Percentiles rank a stretch among this genome's conserved stretches.
Evolutionary conservation across 495 filamentous ascomycete species (phyloP).

Genomic region (Aspergillus leporis): DNA sequence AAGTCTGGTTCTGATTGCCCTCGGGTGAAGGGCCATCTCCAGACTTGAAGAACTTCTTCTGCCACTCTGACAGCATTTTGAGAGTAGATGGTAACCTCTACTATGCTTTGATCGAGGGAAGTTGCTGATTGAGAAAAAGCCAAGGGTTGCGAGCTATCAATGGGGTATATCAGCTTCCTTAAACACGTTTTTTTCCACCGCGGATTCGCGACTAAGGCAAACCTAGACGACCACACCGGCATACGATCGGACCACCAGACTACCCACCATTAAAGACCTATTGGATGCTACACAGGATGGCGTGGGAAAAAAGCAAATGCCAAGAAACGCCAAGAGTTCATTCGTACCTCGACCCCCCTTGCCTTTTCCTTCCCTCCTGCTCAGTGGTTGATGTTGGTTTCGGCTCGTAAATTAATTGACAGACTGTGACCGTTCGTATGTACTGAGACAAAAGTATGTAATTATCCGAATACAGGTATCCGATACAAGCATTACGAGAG

Average conservation of each 20-base stretch:
- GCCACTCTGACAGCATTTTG: conserved; percentile 11
- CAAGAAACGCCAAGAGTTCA: not conserved
- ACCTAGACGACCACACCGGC: not conserved
- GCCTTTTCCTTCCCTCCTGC: no score
- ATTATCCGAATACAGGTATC: no score
- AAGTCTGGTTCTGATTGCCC: not conserved
- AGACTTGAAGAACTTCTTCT: conserved; percentile 3
- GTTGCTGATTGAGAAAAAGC: not conserved
- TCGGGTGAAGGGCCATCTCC: conserved; percentile 4
- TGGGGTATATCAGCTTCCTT: not conserved
- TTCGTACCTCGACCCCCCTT: no score
- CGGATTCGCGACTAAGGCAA: not conserved
- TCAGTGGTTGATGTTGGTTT: no score
- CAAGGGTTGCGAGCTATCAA: not conserved
- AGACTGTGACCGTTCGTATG: no score
- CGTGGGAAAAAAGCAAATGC: not conserved
- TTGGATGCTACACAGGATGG: not conserved
- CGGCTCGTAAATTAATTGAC: no score
- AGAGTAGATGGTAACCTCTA: not conserved
- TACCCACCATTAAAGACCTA: not conserved
- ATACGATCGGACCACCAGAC: conserved; percentile 3
- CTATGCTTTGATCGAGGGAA: not conserved
- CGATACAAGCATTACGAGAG: no score
- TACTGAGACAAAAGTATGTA: no score
- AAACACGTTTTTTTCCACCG: not conserved